Evolutionary conservation across 2,329 filamentous ascomycete genomes (phyloP).

Genomic region (Calonectria leucothoes): DNA sequence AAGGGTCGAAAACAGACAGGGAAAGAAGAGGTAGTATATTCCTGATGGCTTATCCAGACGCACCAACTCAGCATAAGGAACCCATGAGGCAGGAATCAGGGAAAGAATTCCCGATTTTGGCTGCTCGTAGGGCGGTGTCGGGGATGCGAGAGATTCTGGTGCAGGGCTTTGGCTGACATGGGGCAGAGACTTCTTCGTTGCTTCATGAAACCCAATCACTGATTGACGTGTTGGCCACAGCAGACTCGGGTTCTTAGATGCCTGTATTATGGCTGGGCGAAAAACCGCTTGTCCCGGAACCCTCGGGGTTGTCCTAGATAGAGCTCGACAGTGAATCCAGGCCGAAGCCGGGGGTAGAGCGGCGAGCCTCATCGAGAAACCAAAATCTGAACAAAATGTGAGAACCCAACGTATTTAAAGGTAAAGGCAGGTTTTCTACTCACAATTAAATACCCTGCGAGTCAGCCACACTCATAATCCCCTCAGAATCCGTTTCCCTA

Average conservation of each 20-base stretch:
- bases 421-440: constrained; percentile 14
- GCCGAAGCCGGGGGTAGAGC: constrained; percentile 36
- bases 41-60: constrained; percentile 85
- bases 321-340: constrained; percentile 36
- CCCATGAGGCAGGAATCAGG: constrained; percentile 73
- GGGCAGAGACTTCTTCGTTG: constrained; percentile 30
- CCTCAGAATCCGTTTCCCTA: constrained; percentile 1
- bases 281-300: constrained; percentile 13
- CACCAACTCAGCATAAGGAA: constrained; percentile 86
- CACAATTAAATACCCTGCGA: constrained; percentile 4
- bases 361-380: constrained; percentile 35
- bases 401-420: background rate
- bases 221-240: constrained; percentile 29
- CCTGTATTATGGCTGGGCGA: constrained; percentile 17
- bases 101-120: constrained; percentile 79
- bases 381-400: constrained; percentile 13
- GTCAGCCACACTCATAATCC: background rate
- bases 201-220: constrained; percentile 39
- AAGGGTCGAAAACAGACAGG: constrained; percentile 86
- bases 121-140: constrained; percentile 66
- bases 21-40: constrained; percentile 87
- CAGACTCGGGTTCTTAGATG: constrained; percentile 15
- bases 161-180: constrained; percentile 20
- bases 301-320: constrained; percentile 27
- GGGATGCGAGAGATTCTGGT: background rate